Conservation (phyloP, 176 grass and related monocot genomes). For the Oryza meyeriana region DNA sequence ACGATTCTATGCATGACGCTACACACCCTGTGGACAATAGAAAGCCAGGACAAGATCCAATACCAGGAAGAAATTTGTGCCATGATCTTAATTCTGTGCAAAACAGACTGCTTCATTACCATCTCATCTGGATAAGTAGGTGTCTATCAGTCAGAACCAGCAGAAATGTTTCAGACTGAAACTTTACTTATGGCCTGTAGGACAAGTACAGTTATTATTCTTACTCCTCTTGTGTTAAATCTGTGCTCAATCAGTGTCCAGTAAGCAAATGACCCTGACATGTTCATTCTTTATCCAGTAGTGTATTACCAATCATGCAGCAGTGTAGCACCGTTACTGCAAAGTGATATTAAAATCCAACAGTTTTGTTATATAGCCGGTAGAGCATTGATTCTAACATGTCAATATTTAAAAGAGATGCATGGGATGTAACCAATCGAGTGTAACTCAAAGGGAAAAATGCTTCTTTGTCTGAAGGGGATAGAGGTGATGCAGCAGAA, state of each 20-base stretch:
- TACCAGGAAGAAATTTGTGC: conserved; percentile 1
- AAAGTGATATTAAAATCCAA: conserved; percentile 21
- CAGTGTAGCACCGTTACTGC: not conserved
- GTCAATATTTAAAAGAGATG: conserved; percentile 11
- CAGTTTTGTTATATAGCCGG: conserved; percentile 10
- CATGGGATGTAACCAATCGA: conserved; percentile 18
- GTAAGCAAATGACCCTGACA: conserved; percentile 15
- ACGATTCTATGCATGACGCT: not conserved
- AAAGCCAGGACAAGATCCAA: not conserved
- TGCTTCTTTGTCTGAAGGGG: conserved; percentile 31
- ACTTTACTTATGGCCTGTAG: not conserved
- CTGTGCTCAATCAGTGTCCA: conserved; percentile 2
- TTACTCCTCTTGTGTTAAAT: not conserved
- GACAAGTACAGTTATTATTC: not conserved
- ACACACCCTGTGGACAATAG: not conserved
- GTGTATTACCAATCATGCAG: not conserved
- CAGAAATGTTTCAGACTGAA: conserved; percentile 1
- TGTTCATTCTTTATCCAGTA: conserved; percentile 14
- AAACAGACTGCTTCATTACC: not conserved
- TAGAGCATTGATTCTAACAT: conserved; percentile 31
- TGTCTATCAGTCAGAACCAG: not conserved
- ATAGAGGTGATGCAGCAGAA: conserved; percentile 24
- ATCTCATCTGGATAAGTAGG: not conserved
- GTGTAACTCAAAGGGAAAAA: conserved; percentile 28
- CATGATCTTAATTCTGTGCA: not conserved